Percentiles rank a stretch among this genome's conserved stretches.
Evolutionary conservation across 768 basidiomycete genomes (phyloP).

Genomic region (Tricholoma matsutake): DNA sequence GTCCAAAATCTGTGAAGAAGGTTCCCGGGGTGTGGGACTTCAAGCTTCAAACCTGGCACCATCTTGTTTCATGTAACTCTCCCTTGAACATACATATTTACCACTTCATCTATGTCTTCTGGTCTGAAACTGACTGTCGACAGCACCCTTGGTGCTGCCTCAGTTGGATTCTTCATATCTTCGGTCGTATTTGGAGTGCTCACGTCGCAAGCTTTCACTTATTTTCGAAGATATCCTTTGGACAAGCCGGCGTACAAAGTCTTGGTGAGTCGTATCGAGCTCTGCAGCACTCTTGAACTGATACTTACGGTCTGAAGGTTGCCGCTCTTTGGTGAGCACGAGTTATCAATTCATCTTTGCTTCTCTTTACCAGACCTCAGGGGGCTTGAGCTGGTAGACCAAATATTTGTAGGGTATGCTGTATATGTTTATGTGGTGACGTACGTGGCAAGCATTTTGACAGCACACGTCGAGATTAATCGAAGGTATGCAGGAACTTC

Average conservation of each 20-base stretch:
- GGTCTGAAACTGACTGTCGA: conserved; percentile 15
- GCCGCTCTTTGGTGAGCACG: conserved; percentile 25
- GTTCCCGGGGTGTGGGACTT: neutral
- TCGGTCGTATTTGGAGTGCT: conserved; percentile 39
- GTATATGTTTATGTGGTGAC: conserved; percentile 54
- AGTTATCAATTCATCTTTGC: neutral
- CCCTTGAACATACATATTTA: neutral
- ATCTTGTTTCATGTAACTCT: neutral
- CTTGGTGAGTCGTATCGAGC: conserved; percentile 23
- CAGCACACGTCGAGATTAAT: conserved; percentile 4
- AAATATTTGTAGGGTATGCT: conserved; percentile 48
- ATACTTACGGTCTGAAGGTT: conserved; percentile 21
- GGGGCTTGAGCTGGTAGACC: conserved; percentile 45
- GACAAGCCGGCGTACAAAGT: conserved; percentile 33
- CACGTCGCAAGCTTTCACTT: conserved; percentile 35
- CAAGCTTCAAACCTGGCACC: neutral
- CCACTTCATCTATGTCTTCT: neutral
- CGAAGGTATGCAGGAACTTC: conserved; percentile 32
- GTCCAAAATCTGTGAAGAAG: neutral
- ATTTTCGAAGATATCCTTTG: conserved; percentile 36
- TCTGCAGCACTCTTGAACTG: neutral
- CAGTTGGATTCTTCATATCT: conserved; percentile 37
- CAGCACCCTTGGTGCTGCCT: conserved; percentile 38
- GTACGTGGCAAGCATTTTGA: conserved; percentile 32
- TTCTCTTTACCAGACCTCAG: conserved; percentile 22